A percentile compares a stretch with the other conserved stretches of the same genome.
Evolutionary conservation across 2,329 filamentous ascomycete species (phyloP).

Genomic region (Fragosphaeria purpurea): DNA sequence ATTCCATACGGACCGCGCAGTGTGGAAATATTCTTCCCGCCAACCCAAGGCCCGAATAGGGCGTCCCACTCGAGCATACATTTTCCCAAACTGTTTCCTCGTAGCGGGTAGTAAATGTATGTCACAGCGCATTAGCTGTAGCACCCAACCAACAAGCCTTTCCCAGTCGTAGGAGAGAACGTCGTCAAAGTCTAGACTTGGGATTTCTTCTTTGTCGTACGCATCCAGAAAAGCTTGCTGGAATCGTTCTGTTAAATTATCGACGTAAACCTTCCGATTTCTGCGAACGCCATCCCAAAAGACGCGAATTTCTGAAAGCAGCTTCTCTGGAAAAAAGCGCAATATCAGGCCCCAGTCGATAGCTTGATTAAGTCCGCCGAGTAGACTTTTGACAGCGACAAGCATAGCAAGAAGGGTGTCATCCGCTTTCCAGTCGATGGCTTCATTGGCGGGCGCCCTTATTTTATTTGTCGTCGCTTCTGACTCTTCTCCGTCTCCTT

Average conservation of each 20-base stretch:
- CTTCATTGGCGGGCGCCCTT: neutral
- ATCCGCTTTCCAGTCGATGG: constrained; percentile 33
- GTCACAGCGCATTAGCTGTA: constrained; percentile 38
- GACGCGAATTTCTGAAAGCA: constrained; percentile 39
- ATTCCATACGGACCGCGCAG: constrained; percentile 43
- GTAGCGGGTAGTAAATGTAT: constrained; percentile 39
- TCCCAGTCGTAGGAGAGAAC: constrained; percentile 59
- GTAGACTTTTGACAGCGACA: constrained; percentile 44
- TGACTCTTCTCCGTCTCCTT: constrained; percentile 1
- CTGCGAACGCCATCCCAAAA: constrained; percentile 46
- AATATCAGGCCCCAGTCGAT: constrained; percentile 53
- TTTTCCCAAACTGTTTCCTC: constrained; percentile 32
- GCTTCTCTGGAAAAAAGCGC: constrained; percentile 44
- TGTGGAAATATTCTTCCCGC: constrained; percentile 48
- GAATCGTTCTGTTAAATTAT: constrained; percentile 51
- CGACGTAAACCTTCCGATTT: constrained; percentile 41
- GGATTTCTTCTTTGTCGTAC: constrained; percentile 52
- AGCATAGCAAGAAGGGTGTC: constrained; percentile 44
- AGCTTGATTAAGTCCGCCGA: constrained; percentile 49
- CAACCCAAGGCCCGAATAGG: constrained; percentile 28
- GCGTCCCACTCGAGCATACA: constrained; percentile 26
- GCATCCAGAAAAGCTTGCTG: constrained; percentile 55
- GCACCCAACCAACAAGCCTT: constrained; percentile 55
- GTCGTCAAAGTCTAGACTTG: constrained; percentile 53
- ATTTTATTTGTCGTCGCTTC: constrained; percentile 8